phyloP scores from a whole-genome alignment of 2,329 filamentous ascomycete species.

The Colletotrichum shisoi region DNA sequence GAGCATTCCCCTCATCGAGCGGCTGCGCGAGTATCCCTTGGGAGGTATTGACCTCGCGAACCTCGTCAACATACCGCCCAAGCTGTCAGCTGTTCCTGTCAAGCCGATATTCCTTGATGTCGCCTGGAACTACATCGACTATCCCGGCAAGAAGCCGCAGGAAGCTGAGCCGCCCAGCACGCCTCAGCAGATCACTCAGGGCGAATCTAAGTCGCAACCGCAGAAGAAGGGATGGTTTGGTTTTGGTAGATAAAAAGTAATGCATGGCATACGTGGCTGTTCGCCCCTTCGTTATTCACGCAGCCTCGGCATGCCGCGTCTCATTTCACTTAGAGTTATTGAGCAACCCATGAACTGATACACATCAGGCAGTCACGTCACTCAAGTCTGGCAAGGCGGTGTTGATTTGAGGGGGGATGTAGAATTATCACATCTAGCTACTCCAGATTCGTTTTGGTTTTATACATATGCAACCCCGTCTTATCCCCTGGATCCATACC shows the following conservation, averaged over 20 bases:
- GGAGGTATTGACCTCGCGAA: slow-evolving; percentile 77
- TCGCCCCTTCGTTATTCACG: not conserved
- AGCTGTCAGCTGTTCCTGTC: slow-evolving; percentile 81
- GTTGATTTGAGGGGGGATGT: slow-evolving; percentile 63
- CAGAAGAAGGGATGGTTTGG: slow-evolving; percentile 81
- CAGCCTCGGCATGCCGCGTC: not conserved
- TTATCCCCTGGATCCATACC: slow-evolving; percentile 53
- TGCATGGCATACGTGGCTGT: not conserved
- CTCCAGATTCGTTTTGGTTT: slow-evolving; percentile 53
- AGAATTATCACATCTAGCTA: slow-evolving; percentile 60
- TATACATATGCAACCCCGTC: slow-evolving; percentile 56
- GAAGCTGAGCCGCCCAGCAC: slow-evolving; percentile 41
- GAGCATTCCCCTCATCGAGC: slow-evolving; percentile 71
- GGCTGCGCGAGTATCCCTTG: slow-evolving; percentile 76
- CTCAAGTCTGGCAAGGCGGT: too few species aligned
- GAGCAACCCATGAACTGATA: not conserved
- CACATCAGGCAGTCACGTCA: too few species aligned
- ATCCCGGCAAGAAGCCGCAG: slow-evolving; percentile 69
- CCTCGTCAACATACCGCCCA: slow-evolving; percentile 86
- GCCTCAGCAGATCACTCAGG: slow-evolving; percentile 39
- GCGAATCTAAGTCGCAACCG: slow-evolving; percentile 53
- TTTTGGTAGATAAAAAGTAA: slow-evolving; percentile 62
- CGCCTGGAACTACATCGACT: slow-evolving; percentile 97
- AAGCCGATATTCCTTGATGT: slow-evolving; percentile 97
- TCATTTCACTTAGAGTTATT: not conserved